Percentiles rank a stretch among this genome's conserved stretches.
phyloP scores from a whole-genome alignment of 768 basidiomycete species.

The Botryobasidium botryosum region DNA sequence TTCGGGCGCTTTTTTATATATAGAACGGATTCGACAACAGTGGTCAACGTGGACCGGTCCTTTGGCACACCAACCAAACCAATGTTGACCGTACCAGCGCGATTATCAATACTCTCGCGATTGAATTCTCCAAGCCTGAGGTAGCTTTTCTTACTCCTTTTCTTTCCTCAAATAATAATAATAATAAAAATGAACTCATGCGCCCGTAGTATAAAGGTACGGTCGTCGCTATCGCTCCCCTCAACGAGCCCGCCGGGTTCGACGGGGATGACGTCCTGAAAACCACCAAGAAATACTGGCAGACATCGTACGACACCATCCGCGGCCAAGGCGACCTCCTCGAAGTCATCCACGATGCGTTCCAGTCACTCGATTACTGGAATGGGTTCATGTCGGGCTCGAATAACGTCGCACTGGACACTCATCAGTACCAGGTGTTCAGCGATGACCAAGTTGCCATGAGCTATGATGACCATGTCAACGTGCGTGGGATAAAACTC shows the following conservation, averaged over 20 bases:
- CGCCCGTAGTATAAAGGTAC: constrained; percentile 6
- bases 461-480: constrained; percentile 39
- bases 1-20: not conserved
- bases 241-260: constrained; percentile 68
- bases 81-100: constrained; percentile 52
- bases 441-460: constrained; percentile 37
- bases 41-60: constrained; percentile 45
- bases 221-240: constrained; percentile 39
- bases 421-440: constrained; percentile 48
- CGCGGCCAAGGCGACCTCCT: constrained; percentile 42
- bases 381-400: constrained; percentile 43
- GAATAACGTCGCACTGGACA: constrained; percentile 41
- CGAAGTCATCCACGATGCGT: constrained; percentile 61
- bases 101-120: constrained; percentile 44
- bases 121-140: constrained; percentile 32
- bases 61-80: constrained; percentile 48
- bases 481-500: constrained; percentile 23
- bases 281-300: constrained; percentile 42
- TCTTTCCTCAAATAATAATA: no score
- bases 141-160: no score
- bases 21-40: constrained; percentile 66
- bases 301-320: constrained; percentile 41
- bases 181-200: no score
- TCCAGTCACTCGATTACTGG: constrained; percentile 61
- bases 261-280: constrained; percentile 24